These are phyloP conservation scores for Suillus alpinus DNA, from an alignment of 768 basidiomycete genomes.

Conservation along the genomic window DNA sequence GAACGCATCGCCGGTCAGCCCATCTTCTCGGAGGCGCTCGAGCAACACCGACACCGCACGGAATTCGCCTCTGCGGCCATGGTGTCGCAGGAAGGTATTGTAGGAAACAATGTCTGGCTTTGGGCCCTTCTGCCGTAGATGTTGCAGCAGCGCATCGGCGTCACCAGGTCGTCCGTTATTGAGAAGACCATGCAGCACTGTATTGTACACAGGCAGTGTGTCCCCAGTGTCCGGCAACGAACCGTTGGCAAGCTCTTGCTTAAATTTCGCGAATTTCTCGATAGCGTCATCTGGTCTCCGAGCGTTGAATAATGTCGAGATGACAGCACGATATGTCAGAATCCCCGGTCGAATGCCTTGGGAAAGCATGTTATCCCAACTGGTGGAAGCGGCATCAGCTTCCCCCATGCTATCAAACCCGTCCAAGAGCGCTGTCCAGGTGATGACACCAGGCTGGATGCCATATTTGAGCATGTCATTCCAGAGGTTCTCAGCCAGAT, in stretches of 20 bases:
- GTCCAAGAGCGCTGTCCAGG: conserved; percentile 74
- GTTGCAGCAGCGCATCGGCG: conserved; percentile 40
- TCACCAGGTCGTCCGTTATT: conserved; percentile 36
- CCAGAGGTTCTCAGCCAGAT: conserved; percentile 67
- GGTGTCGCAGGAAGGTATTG: conserved; percentile 76
- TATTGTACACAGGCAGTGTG: conserved; percentile 61
- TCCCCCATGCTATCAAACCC: conserved; percentile 54
- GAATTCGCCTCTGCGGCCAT: conserved; percentile 62
- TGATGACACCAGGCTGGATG: conserved; percentile 48
- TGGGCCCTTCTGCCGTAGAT: conserved; percentile 51
- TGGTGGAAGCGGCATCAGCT: conserved; percentile 49
- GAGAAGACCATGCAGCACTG: conserved; percentile 70
- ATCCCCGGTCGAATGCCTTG: conserved; percentile 57
- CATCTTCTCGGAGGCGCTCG: conserved; percentile 49
- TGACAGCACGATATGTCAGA: conserved; percentile 66
- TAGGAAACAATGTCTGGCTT: conserved; percentile 71
- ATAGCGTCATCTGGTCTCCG: conserved; percentile 52
- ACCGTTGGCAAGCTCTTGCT: conserved; percentile 19
- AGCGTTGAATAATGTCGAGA: conserved; percentile 56
- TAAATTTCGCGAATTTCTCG: conserved; percentile 49
- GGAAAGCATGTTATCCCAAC: conserved; percentile 65
- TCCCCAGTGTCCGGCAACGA: conserved; percentile 27
- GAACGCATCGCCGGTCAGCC: conserved; percentile 70
- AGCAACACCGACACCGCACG: conserved; percentile 57
- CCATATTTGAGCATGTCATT: conserved; percentile 54